These are phyloP conservation scores for Smallanthus sonchifolius DNA, from an alignment of 129 eudicot genomes.

Conservation along the genomic window DNA sequence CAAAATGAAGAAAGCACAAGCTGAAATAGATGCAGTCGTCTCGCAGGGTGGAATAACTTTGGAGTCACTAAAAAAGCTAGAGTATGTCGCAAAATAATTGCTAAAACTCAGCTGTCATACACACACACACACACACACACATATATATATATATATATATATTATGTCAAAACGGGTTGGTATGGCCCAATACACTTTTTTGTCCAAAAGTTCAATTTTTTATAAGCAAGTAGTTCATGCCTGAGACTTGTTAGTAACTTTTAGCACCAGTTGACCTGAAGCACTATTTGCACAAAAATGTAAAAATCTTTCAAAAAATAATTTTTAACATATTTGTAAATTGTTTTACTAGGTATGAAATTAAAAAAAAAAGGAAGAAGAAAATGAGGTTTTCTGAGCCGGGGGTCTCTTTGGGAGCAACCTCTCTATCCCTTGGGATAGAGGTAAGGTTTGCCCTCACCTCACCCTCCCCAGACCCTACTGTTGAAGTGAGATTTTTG, in stretches of 20 bases:
- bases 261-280: neutral
- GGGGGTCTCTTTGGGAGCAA: too few relatives aligned
- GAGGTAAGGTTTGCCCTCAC: too few relatives aligned
- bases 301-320: neutral
- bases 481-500: too few relatives aligned
- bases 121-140: too few relatives aligned
- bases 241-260: neutral
- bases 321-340: too few relatives aligned
- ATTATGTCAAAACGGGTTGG: slow-evolving; percentile 3
- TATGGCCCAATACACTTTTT: neutral
- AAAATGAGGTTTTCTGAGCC: too few relatives aligned
- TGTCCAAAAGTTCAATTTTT: neutral
- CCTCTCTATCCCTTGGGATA: too few relatives aligned
- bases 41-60: slow-evolving; percentile 57
- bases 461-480: too few relatives aligned
- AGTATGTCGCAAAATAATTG: slow-evolving; percentile 37
- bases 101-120: neutral
- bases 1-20: slow-evolving; percentile 95
- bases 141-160: too few relatives aligned
- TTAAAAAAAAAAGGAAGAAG: too few relatives aligned
- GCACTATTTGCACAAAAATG: neutral
- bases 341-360: too few relatives aligned
- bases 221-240: neutral
- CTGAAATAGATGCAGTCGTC: slow-evolving; percentile 74
- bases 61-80: slow-evolving; percentile 71